Evolutionary conservation across 345 rosid species (phyloP).

Genomic region (Heritiera littoralis): DNA sequence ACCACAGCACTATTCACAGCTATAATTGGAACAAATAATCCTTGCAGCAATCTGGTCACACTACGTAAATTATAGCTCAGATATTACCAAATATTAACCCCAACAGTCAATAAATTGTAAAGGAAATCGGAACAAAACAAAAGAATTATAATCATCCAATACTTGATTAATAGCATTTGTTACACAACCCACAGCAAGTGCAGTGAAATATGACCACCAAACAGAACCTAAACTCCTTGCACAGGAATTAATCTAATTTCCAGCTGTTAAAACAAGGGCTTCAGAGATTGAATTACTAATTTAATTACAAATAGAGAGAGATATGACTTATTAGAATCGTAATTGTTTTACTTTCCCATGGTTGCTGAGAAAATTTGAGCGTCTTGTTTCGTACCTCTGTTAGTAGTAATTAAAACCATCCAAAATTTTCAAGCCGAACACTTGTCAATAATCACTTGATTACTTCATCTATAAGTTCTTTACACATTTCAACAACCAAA

Average conservation of each 20-base stretch:
- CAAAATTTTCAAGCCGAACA: conserved; percentile 1
- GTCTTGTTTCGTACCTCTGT: background rate
- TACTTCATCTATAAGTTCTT: background rate
- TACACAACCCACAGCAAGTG: background rate
- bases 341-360: background rate
- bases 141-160: background rate
- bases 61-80: background rate
- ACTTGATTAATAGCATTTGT: background rate
- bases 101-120: background rate
- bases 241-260: background rate
- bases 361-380: conserved; percentile 5
- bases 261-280: background rate
- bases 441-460: background rate
- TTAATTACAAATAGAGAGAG: background rate
- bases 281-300: background rate
- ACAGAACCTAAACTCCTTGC: background rate
- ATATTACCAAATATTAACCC: background rate
- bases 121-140: background rate
- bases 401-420: background rate
- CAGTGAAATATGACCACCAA: background rate
- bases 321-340: background rate
- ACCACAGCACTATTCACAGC: background rate
- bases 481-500: background rate
- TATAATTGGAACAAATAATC: background rate
- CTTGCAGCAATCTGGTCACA: background rate